phyloP scores from a whole-genome alignment of 163 green algal species.

The Chlamydomonas reinhardtii region DNA sequence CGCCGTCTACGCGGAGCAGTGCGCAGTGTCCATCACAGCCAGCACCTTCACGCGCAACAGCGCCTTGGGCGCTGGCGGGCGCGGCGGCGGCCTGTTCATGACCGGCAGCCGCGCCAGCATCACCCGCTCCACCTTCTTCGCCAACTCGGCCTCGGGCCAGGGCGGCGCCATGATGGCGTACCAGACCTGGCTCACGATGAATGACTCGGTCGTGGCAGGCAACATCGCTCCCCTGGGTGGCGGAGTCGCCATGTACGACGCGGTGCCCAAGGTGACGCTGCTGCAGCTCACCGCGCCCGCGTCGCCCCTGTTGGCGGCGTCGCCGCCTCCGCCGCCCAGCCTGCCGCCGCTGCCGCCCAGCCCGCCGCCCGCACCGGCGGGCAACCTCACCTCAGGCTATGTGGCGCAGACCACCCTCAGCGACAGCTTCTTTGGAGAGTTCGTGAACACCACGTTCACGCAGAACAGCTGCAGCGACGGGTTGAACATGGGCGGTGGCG shows the following conservation, averaged over 20 bases:
- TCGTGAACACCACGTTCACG: background rate
- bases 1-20: background rate
- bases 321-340: background rate
- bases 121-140: background rate
- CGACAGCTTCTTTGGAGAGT: background rate
- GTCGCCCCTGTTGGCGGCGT: background rate
- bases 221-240: background rate
- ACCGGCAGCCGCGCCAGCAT: background rate
- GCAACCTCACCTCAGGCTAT: background rate
- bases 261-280: background rate
- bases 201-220: background rate
- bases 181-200: background rate
- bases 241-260: background rate
- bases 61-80: background rate
- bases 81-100: constrained; percentile 1
- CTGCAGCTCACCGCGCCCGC: background rate
- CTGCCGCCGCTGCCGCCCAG: background rate
- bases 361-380: background rate
- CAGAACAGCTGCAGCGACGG: background rate
- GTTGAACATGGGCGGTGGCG: background rate
- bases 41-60: constrained; percentile 37
- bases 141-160: background rate
- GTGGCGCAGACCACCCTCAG: background rate
- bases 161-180: background rate
- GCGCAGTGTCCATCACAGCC: background rate